phyloP scores from a whole-genome alignment of 768 basidiomycete species.

The Pisolithus albus region DNA sequence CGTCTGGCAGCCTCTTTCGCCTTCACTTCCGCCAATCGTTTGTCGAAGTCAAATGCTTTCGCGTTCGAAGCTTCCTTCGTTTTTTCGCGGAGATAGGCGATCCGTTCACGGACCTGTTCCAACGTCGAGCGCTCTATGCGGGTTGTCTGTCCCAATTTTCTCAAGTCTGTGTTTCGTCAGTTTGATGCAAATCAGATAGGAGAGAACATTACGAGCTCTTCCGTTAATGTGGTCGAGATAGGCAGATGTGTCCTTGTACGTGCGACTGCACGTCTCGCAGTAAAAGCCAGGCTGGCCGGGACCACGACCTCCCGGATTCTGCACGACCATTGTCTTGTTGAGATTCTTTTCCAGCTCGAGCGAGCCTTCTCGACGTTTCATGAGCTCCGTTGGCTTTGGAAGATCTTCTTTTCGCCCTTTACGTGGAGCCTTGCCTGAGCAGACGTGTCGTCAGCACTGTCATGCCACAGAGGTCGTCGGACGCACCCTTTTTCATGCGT shows the following conservation, averaged over 20 bases:
- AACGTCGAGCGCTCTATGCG: slow-evolving; percentile 85
- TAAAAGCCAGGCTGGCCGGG: slow-evolving; percentile 91
- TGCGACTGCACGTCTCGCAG: slow-evolving; percentile 87
- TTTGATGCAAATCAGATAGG: background rate
- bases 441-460: background rate
- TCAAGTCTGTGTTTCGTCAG: slow-evolving; percentile 56
- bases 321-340: slow-evolving; percentile 90
- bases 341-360: slow-evolving; percentile 94
- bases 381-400: slow-evolving; percentile 89
- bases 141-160: slow-evolving; percentile 93
- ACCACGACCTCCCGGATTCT: slow-evolving; percentile 73
- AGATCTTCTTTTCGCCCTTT: slow-evolving; percentile 62
- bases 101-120: slow-evolving; percentile 86
- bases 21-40: slow-evolving; percentile 77
- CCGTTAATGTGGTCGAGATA: slow-evolving; percentile 97
- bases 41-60: slow-evolving; percentile 92
- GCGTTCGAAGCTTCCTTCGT: slow-evolving; percentile 77
- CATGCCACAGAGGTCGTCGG: background rate
- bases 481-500: slow-evolving; percentile 70
- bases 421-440: slow-evolving; percentile 73
- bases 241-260: slow-evolving; percentile 88
- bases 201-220: slow-evolving; percentile 66
- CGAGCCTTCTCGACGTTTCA: slow-evolving; percentile 79
- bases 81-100: slow-evolving; percentile 80
- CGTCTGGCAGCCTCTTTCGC: slow-evolving; percentile 62